phyloP scores from a whole-genome alignment of 352 stramenopile genomes.

The Phytophthora hibernalis region DNA sequence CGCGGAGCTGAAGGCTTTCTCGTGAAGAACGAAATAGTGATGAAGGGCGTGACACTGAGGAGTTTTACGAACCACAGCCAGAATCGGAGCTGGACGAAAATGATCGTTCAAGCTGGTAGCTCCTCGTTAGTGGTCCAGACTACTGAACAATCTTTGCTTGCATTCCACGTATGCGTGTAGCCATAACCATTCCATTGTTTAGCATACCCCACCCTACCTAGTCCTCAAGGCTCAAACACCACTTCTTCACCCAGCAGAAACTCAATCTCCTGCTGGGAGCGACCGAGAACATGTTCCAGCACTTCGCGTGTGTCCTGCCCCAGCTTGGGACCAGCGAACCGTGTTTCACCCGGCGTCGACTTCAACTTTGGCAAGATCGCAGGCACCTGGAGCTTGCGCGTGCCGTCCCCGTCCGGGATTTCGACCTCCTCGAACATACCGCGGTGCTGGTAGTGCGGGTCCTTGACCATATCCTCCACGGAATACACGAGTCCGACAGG shows the following conservation, averaged over 20 bases:
- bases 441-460: slow-evolving; percentile 78
- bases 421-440: slow-evolving; percentile 79
- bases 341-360: slow-evolving; percentile 62
- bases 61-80: no score
- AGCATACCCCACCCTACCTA: no score
- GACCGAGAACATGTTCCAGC: slow-evolving; percentile 59
- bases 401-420: slow-evolving; percentile 45
- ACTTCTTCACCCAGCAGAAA: slow-evolving; percentile 62
- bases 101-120: no score
- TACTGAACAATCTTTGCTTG: no score
- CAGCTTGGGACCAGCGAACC: slow-evolving; percentile 71
- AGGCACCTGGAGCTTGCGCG: slow-evolving; percentile 63
- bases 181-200: no score
- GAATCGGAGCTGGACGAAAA: no score
- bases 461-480: slow-evolving; percentile 79
- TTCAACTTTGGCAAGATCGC: slow-evolving; percentile 82
- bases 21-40: no score
- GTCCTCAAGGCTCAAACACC: slow-evolving; percentile 80
- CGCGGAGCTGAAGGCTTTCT: no score
- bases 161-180: no score
- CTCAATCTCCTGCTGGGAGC: slow-evolving; percentile 63
- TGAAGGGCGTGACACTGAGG: no score
- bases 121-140: no score
- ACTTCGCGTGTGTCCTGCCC: slow-evolving; percentile 77
- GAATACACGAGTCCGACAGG: slow-evolving; percentile 83